Base-by-base conservation (phyloP, 2,329 filamentous ascomycete species). In the Colletotrichum viniferum region DNA sequence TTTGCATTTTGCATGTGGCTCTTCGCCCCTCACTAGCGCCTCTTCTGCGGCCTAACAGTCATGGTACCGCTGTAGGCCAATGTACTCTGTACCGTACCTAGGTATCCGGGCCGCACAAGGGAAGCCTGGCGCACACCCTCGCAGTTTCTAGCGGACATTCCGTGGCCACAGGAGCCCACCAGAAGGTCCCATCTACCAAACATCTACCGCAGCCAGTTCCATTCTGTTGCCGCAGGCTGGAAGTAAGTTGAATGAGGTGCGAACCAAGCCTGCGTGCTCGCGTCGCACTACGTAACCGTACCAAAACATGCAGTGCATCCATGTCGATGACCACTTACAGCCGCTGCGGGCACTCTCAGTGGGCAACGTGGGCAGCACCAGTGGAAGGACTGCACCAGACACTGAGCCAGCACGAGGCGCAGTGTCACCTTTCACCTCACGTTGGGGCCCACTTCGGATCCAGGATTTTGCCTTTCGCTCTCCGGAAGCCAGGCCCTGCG, bases 1-100 rank as follows among this genome's bases (percentile, higher is more conserved):
- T 76, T 76, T 76, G 74, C 74, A 74, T 74, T 76, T 74, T 76
- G 36, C 74, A 74, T 76, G 74, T 76, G 74, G 74, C 60, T 70
- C 71, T 64, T 74, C 71, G 71, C 60, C 71, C 74, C 74, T 76
- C 73, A 55, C 48, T 73, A 73, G 73, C 73, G 69, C 61, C 52
- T 64, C 43, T 73, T 18, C 55, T 36, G 67, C 73, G 63, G 63
- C 58, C 28, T 24, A 36, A 26, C 21, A 58, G 21, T 26, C 62
- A 63, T 72, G 24, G 21, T 43, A 48, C 43, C 28, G 21, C 28
- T 28, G 69, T 65, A 56, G 43, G 43, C 43, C 43, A 52, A 52
- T 52, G 43, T 52, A 13, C 10, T 52, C 43, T 52, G 43, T 21
- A 52, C 43, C 43, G 43, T 52, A 7, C 43, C n/a, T 52, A 24